phyloP scores from a whole-genome alignment of 257 asterid species.

The Gentiana dahurica region DNA sequence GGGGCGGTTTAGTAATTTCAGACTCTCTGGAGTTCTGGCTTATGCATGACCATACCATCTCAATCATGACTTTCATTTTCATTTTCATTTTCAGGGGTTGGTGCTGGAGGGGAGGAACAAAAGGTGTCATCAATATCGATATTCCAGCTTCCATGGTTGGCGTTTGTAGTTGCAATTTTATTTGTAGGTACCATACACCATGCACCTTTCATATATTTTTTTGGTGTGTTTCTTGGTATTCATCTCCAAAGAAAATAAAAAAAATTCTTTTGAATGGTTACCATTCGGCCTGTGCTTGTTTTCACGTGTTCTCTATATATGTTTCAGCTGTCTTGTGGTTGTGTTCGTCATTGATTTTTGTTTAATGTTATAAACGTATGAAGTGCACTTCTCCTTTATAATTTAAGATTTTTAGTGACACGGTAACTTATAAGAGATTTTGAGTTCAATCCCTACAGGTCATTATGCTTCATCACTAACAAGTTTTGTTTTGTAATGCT shows the following conservation, averaged over 20 bases:
- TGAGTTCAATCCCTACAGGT: too few species aligned
- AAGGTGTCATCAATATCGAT: constrained; percentile 53
- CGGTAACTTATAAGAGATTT: too few species aligned
- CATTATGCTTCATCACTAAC: too few species aligned
- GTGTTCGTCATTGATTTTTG: too few species aligned
- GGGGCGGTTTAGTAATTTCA: not conserved
- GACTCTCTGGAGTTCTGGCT: not conserved
- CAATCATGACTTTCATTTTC: not conserved
- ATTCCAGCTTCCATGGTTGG: constrained; percentile 75
- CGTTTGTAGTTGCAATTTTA: constrained; percentile 70
- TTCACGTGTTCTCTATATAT: not conserved
- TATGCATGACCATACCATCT: not conserved
- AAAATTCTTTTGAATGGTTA: not conserved
- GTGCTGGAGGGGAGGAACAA: constrained; percentile 99
- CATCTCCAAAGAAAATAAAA: not conserved
- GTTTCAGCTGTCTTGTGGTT: not conserved
- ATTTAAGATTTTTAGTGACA: too few species aligned
- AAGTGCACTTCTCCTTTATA: too few species aligned
- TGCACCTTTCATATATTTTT: constrained; percentile 27
- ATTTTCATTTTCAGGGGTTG: constrained; percentile 47
- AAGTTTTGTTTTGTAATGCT: not conserved
- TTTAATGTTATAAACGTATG: too few species aligned
- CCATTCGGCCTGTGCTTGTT: not conserved
- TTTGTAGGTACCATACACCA: constrained; percentile 92
- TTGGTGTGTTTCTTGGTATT: too few species aligned